Conservation (phyloP, 2,329 filamentous ascomycete species). For the Penicillium glabrum region DNA sequence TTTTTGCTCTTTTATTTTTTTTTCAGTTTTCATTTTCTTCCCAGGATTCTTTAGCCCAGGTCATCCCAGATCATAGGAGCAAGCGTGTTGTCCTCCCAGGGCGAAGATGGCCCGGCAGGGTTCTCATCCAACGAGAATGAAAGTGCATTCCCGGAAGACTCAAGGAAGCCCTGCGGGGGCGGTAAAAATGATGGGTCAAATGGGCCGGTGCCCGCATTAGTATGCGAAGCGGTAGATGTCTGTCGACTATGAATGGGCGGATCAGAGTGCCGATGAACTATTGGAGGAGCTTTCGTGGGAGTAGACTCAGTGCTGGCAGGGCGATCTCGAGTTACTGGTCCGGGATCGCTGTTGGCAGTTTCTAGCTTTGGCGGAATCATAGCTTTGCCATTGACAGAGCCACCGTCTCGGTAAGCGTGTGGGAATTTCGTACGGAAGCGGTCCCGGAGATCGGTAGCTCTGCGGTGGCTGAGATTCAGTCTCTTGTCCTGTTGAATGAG, state of each 20-base stretch:
- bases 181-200: constrained; percentile 35
- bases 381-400: constrained; percentile 38
- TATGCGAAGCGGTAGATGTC: constrained; percentile 10
- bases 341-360: neutral
- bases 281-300: constrained; percentile 9
- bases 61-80: constrained; percentile 45
- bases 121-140: constrained; percentile 36
- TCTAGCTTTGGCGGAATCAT: constrained; percentile 15
- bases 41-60: constrained; percentile 9
- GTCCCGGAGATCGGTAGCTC: constrained; percentile 61
- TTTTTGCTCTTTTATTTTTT: neutral
- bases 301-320: constrained; percentile 12
- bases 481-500: constrained; percentile 56
- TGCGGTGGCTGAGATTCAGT: constrained; percentile 52
- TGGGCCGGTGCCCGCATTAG: constrained; percentile 14
- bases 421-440: constrained; percentile 62
- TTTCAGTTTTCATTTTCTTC: neutral
- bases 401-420: constrained; percentile 52
- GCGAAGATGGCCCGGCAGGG: constrained; percentile 15
- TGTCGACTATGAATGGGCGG: constrained; percentile 20
- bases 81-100: constrained; percentile 42
- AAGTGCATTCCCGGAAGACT: constrained; percentile 24
- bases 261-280: constrained; percentile 2
- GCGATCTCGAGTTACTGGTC: constrained; percentile 4
- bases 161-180: constrained; percentile 30